Conservation (phyloP, 192 early-diverging fungal genomes). For the Dimargaris cristalligena region DNA sequence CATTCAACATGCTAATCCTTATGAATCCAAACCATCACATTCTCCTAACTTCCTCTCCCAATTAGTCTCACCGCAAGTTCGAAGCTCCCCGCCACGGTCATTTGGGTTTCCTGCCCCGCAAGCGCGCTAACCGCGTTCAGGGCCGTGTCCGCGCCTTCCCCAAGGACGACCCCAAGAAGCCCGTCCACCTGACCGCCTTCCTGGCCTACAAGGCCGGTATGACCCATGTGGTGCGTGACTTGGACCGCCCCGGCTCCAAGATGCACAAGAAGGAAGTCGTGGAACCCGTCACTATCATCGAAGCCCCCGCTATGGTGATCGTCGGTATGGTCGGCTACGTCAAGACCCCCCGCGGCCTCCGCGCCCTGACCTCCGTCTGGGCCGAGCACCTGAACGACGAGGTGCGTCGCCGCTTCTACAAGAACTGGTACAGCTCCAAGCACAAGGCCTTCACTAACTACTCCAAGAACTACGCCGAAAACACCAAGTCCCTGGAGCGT, state of each 20-base stretch:
- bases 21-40: no score
- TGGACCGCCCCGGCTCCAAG: conserved; percentile 98
- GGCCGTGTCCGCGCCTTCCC: conserved; percentile 99
- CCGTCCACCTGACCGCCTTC: conserved; percentile 97
- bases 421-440: conserved; percentile 99
- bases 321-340: conserved; percentile 99
- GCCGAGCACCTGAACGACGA: conserved; percentile 97
- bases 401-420: conserved; percentile 98
- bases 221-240: conserved; percentile 99
- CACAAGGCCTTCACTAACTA: conserved; percentile 99
- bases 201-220: conserved; percentile 99
- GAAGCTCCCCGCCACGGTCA: conserved; percentile 91
- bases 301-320: conserved; percentile 92
- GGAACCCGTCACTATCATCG: conserved; percentile 96
- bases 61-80: conserved; percentile 92
- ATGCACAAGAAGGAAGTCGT: conserved; percentile 99
- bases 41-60: no score
- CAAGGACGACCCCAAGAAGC: conserved; percentile 86
- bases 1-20: no score
- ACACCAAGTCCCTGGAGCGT: conserved; percentile 66
- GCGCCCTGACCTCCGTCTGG: conserved; percentile 98
- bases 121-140: conserved; percentile 82
- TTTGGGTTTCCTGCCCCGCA: conserved; percentile 45
- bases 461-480: conserved; percentile 85
- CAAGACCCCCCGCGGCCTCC: conserved; percentile 94